Base-by-base conservation (phyloP, 2,329 filamentous ascomycete species). In the Penicillium sp. region DNA sequence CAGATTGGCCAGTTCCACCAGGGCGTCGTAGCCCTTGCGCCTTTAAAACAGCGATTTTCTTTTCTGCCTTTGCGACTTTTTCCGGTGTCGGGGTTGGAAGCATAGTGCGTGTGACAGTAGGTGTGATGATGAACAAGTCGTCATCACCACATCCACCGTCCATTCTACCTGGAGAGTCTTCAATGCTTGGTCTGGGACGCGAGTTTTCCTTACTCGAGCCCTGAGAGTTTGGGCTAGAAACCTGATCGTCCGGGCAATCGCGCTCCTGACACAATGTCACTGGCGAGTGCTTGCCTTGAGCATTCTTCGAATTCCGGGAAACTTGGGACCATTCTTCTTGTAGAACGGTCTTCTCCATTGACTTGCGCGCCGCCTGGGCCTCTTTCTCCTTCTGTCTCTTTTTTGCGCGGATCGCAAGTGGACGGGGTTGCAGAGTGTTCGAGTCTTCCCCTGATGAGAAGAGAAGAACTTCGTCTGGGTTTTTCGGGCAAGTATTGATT, bases 31-130 rank as follows among this genome's bases (percentile, higher is more conserved):
- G 49, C 3, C 58, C 63, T 51, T 55, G 59, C 22, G 60, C 54
- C 43, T 62, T 63, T 49, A 57, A 31, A 47, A 27, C 42, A 27
- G 56, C 27, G 6, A 53, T 42, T 42, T 60, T 70, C 40, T 56
- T 68, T 54, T 52, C 57, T 31, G 25, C 35, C 27, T 31, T 49
- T 46, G 20, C 22, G 12, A 22, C 11, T 18, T 51, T 51, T 7
- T 53, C 40, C n/a, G 46, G 42, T 7, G 33, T 43, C 2, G 64
- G 66, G n/a, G 64, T 63, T 50, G 66, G 67, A 56, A 71, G 70
- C 68, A 68, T 69, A 67, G 70, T 76, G 68, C 65, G 71, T 61
- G 66, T 76, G 72, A 68, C 73, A 72, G 69, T 76, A 69, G 69
- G 75, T 69, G 67, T 72, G 67, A 69, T 70, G 67, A 69, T 70